These are phyloP conservation scores for Sporothrix pallida DNA, from an alignment of 2,329 filamentous ascomycete species.

Conservation along the genomic window DNA sequence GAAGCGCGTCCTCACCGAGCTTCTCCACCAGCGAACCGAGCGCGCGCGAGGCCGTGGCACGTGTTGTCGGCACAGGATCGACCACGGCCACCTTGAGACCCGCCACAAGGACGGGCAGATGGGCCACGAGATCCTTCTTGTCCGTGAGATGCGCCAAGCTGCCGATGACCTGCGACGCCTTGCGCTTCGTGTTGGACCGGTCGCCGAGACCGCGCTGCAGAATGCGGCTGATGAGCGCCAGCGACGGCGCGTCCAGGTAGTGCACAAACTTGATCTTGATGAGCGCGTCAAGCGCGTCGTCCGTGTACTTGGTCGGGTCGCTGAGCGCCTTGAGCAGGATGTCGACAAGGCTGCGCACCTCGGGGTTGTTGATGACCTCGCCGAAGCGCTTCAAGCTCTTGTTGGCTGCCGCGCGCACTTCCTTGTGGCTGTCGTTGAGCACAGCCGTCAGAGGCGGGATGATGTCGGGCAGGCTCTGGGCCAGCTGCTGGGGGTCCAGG, in stretches of 20 bases:
- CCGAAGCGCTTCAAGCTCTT: slow-evolving; percentile 96
- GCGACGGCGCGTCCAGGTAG: slow-evolving; percentile 94
- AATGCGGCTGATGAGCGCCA: slow-evolving; percentile 93
- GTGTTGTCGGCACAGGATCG: slow-evolving; percentile 93
- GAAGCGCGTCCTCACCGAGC: slow-evolving; percentile 92
- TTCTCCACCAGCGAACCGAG: slow-evolving; percentile 97
- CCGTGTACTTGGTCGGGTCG: slow-evolving; percentile 95
- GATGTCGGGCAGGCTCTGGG: slow-evolving; percentile 90
- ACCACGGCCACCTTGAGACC: slow-evolving; percentile 88
- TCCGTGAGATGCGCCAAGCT: slow-evolving; percentile 97
- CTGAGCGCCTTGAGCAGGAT: slow-evolving; percentile 95
- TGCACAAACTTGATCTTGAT: slow-evolving; percentile 99
- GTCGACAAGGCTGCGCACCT: slow-evolving; percentile 90
- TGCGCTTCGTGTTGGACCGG: slow-evolving; percentile 92
- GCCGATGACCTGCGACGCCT: slow-evolving; percentile 96
- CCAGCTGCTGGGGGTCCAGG: slow-evolving; percentile 91
- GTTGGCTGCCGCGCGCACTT: slow-evolving; percentile 90
- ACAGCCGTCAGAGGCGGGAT: slow-evolving; percentile 94
- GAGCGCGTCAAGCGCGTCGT: slow-evolving; percentile 88
- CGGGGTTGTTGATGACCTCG: slow-evolving; percentile 97
- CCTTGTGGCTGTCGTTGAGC: slow-evolving; percentile 96
- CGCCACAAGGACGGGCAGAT: slow-evolving; percentile 89
- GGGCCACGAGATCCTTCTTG: slow-evolving; percentile 87
- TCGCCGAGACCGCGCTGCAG: slow-evolving; percentile 90
- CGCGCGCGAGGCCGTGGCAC: slow-evolving; percentile 94